Percentiles rank a stretch among this genome's conserved stretches.
phyloP scores from a whole-genome alignment of 257 asterid genomes.

The Penstemon eatonii region DNA sequence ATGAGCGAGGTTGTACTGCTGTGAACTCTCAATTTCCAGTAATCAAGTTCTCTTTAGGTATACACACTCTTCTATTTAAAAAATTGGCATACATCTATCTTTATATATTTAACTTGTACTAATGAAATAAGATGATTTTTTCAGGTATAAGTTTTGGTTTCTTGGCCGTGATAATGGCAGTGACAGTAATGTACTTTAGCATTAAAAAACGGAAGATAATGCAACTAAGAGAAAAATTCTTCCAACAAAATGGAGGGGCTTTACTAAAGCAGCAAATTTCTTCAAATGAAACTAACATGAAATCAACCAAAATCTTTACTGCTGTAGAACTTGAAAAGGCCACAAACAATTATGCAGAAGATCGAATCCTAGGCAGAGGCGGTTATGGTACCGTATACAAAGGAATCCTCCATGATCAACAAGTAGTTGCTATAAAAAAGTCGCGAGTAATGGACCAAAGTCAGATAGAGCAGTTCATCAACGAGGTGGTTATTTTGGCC shows the following conservation, averaged over 20 bases:
- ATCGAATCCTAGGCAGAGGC: constrained; percentile 44
- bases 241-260: constrained; percentile 51
- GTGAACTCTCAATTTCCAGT: constrained; percentile 28
- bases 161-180: constrained; percentile 13
- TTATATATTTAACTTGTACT: background rate
- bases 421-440: constrained; percentile 42
- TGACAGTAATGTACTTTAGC: constrained; percentile 20
- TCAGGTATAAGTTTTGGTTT: constrained; percentile 24
- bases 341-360: constrained; percentile 41
- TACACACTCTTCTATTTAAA: background rate
- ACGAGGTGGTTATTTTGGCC: constrained; percentile 47
- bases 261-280: constrained; percentile 41
- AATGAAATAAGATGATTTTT: background rate
- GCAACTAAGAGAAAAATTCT: constrained; percentile 39
- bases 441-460: constrained; percentile 34
- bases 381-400: constrained; percentile 48
- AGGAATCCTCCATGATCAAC: constrained; percentile 37
- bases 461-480: constrained; percentile 40
- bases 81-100: background rate
- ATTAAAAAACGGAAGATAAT: constrained; percentile 23
- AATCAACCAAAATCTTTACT: constrained; percentile 35
- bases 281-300: constrained; percentile 14
- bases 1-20: constrained; percentile 32
- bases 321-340: constrained; percentile 43
- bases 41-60: constrained; percentile 38